Evolutionary conservation across 164 flowering plant species (phyloP), one percentile per base, ranked within the genome.

Genomic region (Liquidambar formosana): DNA sequence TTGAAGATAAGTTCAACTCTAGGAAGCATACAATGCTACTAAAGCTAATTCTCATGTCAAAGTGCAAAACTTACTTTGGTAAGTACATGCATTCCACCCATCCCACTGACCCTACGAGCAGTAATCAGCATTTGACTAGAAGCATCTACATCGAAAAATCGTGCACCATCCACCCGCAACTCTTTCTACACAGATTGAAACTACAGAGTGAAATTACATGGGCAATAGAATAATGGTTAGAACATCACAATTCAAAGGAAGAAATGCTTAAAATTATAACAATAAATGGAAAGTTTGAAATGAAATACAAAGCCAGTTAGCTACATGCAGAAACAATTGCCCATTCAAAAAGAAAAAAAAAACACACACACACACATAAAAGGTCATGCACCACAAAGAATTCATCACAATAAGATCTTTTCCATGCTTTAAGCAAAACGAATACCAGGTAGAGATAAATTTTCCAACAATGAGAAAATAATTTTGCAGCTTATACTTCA

Each of bases 81-180:
- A 60, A 95, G 93, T 19, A 79, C 61, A 74, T 82, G 82, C 47
- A 33, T 59, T 67, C 86, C 90, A 58, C 80, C 94, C 70, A 79
- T 72, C 59, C 84, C 80, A 49, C 84, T 43, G 6, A 78, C 76
- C 76, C 89, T 87, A 72, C 88, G 82, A 23, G 91, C 87, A 57
- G 89, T 61, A 46, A 95, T 67, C 52, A 86, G 43, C 59, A 78
- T 70, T 74, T 85, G 76, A 67, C 74, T 69, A 66, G 76, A 76
- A 73, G 80, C 72, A 82, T 89, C 90, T 63, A 89, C 64, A 57
- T 91, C 99, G 78, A 95, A 83, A 63, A 86, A 65, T 46, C 93
- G 86, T 44, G 88, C 97, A 77, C 97, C 97, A 69, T 88, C 83
- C 64, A 91, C 67, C 44, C 51, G 75, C 49, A 88, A 74, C 71